phyloP scores from a whole-genome alignment of 225 moss, liverwort and hornwort species.

The Marchantia paleacea region DNA sequence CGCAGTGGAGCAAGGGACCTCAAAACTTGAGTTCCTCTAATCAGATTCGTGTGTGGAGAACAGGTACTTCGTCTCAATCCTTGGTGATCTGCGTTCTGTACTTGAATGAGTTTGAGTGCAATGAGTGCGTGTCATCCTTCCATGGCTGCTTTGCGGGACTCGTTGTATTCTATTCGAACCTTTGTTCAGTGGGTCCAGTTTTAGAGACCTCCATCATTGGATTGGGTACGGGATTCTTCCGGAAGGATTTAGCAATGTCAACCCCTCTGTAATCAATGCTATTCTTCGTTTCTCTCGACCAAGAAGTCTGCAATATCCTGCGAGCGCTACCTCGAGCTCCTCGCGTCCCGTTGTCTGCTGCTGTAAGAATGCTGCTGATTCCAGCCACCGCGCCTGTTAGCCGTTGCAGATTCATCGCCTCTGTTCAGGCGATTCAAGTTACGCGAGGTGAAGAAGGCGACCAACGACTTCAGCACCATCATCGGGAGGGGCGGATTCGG shows the following conservation, averaged over 20 bases:
- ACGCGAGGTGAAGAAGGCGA: slow-evolving; percentile 52
- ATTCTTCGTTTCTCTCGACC: background rate
- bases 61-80: background rate
- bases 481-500: slow-evolving; percentile 66
- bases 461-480: slow-evolving; percentile 64
- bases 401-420: slow-evolving; percentile 42
- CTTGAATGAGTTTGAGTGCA: background rate
- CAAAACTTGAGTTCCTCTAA: background rate
- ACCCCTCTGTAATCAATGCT: background rate
- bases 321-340: no score
- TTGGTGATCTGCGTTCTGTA: background rate
- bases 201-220: no score
- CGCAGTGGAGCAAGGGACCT: slow-evolving; percentile 27
- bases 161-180: no score
- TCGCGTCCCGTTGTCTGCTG: background rate
- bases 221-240: no score
- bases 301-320: background rate
- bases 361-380: slow-evolving; percentile 7
- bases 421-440: slow-evolving; percentile 50
- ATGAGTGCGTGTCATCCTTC: no score
- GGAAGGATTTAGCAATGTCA: no score
- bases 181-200: no score
- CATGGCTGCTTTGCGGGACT: no score
- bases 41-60: slow-evolving; percentile 15
- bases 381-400: background rate